Evolutionary conservation across 768 basidiomycete species (phyloP), one percentile per base, ranked within the genome.

Genomic region (Clavaria fumosa): DNA sequence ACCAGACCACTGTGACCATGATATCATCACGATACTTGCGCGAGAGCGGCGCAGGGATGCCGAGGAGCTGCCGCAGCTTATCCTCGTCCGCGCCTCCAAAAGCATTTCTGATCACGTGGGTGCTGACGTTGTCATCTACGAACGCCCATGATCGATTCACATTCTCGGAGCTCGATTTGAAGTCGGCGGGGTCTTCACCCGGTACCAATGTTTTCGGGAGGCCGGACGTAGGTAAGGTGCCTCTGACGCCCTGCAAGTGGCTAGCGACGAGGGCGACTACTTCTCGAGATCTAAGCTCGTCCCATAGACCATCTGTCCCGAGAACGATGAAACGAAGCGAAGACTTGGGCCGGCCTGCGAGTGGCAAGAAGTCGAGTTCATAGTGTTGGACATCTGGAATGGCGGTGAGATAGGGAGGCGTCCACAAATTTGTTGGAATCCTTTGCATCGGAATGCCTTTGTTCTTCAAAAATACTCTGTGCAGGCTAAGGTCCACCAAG

Each of bases 371-470:
- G 10, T 67, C 59, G 46, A 85, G 61, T 47, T 78, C 75, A 42
- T 72, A 72, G 47, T 88, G 78, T 2, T 78, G 81, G 20, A 90
- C 74, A 23, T 84, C 85, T 2, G 89, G 89, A 5, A 65, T 64
- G 11, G 89, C 75, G 22, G 69, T 90, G 17, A 93, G 88, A 56
- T 93, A 95, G 14, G 89, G 89, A 2, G 89, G 89, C 3, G 90
- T 88, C 55, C 78, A 81, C 56, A 84, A 71, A 15, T 66, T 56
- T 10, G 68, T 38, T 10, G 77, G 80, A 2, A n/a, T n/a, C n/a
- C n/a, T n/a, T n/a, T n/a, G n/a, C n/a, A n/a, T n/a, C n/a, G n/a
- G n/a, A n/a, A n/a, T n/a, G n/a, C n/a, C n/a, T n/a, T n/a, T n/a
- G n/a, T n/a, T n/a, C n/a, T n/a, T n/a, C n/a, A n/a, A n/a, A n/a